These are phyloP conservation scores for Penicillium cinerascens DNA, from an alignment of 495 filamentous ascomycete species.

Conservation along the genomic window DNA sequence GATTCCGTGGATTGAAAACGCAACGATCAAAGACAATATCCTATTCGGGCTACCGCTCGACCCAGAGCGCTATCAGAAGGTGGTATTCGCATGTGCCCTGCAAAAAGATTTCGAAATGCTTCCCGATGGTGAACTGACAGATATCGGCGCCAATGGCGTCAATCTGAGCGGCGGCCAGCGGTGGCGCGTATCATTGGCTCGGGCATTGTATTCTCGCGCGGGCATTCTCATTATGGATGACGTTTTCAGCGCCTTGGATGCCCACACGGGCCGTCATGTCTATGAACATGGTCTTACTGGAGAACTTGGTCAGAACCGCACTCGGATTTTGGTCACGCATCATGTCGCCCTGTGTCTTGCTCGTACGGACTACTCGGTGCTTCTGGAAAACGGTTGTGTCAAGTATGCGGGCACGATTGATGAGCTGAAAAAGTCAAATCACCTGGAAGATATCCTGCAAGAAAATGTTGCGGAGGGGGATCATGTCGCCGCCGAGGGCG, in stretches of 20 bases:
- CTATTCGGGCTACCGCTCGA: conserved; percentile 68
- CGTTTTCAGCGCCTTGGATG: conserved; percentile 68
- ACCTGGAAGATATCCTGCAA: conserved; percentile 26
- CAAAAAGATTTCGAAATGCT: conserved; percentile 72
- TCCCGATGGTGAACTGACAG: conserved; percentile 68
- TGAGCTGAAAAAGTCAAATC: conserved; percentile 18
- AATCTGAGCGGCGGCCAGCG: conserved; percentile 81
- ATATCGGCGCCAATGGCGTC: conserved; percentile 79
- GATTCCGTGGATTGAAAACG: conserved; percentile 87
- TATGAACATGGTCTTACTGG: conserved; percentile 73
- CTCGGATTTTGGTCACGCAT: conserved; percentile 77
- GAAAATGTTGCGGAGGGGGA: conserved; percentile 12
- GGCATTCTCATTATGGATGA: conserved; percentile 79
- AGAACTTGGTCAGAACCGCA: conserved; percentile 62
- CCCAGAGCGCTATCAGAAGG: conserved; percentile 59
- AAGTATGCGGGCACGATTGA: conserved; percentile 28
- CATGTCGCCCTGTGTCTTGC: conserved; percentile 70
- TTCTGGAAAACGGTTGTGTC: conserved; percentile 59
- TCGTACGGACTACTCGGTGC: conserved; percentile 65
- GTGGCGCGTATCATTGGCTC: conserved; percentile 75
- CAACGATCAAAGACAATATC: conserved; percentile 71
- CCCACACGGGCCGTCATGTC: conserved; percentile 74
- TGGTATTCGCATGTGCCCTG: conserved; percentile 66
- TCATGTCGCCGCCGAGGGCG: conserved; percentile 1
- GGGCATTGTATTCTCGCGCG: conserved; percentile 76